Evolutionary conservation across 2,329 filamentous ascomycete species (phyloP), one percentile per base, ranked within the genome.

Genomic region (Arthrobotrys musiformis): DNA sequence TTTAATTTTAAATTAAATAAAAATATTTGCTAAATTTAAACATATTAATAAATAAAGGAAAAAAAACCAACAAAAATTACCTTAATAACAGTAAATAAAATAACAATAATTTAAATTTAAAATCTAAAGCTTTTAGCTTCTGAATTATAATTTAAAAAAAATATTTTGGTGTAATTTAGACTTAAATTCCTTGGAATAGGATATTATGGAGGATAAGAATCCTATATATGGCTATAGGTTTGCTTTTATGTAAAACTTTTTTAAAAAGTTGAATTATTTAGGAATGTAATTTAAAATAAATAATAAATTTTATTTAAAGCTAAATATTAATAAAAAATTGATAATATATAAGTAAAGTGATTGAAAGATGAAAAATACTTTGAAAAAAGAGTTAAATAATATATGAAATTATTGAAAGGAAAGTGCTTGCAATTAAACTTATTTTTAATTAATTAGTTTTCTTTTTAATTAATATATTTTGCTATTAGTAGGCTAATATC

Each of bases 11-110:
- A 81, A 84, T 84, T 81, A 83, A 81, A 81, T 83, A 83, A 81
- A 82, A 82, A 82, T 84, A 84, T 82, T 82, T 82, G 81, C 82
- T 84, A 81, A 84, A 84, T 81, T 84, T 84, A 84, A 84, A 82
- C 81, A 84, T 84, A 84, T 84, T 81, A 84, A 84, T 84, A 83
- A 84, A 81, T 80, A 82, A 82, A 84, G 81, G 82, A 84, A 84
- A 84, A 83, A 81, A 84, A 84, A 84, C 82, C 81, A 84, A 83
- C 80, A 82, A 82, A 80, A 82, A 84, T 83, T 84, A 80, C 81
- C 81, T 81, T 79, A 84, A 82, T 84, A 83, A 83, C 80, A 81
- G 83, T 81, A 81, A 84, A 82, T 83, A 81, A 84, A 84, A 82
- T 81, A 82, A 82, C 80, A 84, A 83, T 78, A 84, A 82, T 81